A percentile compares a stretch with the other conserved stretches of the same genome.
These are phyloP conservation scores for Raphanus hybrid DNA, from an alignment of 441 rosid species.

Conservation along the genomic window DNA sequence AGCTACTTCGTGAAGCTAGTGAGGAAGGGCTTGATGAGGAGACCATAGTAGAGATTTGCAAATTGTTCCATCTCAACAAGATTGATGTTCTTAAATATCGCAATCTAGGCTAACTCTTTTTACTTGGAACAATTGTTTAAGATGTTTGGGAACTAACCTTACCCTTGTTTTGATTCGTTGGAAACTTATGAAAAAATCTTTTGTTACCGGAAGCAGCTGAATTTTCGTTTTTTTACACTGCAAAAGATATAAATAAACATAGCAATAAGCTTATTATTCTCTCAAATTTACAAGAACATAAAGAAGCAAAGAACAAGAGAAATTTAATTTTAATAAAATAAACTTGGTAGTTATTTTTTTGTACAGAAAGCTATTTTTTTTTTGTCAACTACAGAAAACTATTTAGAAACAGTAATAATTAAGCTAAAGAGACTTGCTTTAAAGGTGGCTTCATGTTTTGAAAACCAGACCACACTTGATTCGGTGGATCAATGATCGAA, in stretches of 20 bases:
- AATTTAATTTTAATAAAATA: too few species aligned
- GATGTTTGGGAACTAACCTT: slow-evolving; percentile 13
- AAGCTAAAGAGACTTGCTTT: too few species aligned
- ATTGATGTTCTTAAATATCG: slow-evolving; percentile 68
- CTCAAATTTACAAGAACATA: not conserved
- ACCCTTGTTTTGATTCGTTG: slow-evolving; percentile 19
- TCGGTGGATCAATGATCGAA: too few species aligned
- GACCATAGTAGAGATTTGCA: slow-evolving; percentile 62
- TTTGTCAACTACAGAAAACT: too few species aligned
- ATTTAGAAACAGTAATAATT: too few species aligned
- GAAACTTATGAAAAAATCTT: not conserved
- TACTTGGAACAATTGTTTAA: not conserved
- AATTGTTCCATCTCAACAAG: slow-evolving; percentile 53
- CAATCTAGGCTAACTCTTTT: slow-evolving; percentile 35
- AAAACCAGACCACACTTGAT: too few species aligned
- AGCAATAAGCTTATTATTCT: not conserved
- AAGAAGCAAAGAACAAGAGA: not conserved
- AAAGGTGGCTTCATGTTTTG: too few species aligned
- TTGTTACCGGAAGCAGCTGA: slow-evolving; percentile 7
- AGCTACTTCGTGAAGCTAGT: slow-evolving; percentile 47
- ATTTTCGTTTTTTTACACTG: not conserved
- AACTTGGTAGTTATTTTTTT: too few species aligned
- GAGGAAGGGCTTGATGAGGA: slow-evolving; percentile 55
- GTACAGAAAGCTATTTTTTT: too few species aligned
- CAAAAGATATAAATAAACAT: not conserved